These are phyloP conservation scores for Ilyonectria mors-panacis DNA, from an alignment of 2,329 filamentous ascomycete species.

Conservation along the genomic window DNA sequence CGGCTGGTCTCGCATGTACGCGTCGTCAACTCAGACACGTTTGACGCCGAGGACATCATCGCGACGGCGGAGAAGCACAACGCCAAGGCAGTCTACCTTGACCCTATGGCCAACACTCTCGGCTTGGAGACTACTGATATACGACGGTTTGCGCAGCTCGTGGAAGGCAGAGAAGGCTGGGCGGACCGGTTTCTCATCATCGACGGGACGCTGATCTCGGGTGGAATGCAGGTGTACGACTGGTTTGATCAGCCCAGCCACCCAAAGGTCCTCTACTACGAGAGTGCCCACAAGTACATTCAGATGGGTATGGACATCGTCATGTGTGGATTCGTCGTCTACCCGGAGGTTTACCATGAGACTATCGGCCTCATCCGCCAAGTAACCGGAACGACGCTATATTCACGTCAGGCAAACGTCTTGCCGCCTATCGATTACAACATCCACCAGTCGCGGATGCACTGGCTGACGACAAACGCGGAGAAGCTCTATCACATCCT, in stretches of 20 bases:
- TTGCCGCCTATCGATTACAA: constrained; percentile 29
- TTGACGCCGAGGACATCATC: constrained; percentile 33
- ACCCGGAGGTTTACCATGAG: constrained; percentile 24
- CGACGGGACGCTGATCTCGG: constrained; percentile 26
- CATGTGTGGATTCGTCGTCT: constrained; percentile 32
- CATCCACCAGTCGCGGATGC: constrained; percentile 31
- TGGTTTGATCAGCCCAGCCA: constrained; percentile 29
- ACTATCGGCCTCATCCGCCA: constrained; percentile 31
- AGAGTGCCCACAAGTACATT: constrained; percentile 33
- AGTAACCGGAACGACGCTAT: constrained; percentile 30
- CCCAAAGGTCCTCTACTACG: constrained; percentile 30
- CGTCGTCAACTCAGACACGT: constrained; percentile 25
- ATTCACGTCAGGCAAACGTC: constrained; percentile 32
- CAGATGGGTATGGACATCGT: constrained; percentile 34
- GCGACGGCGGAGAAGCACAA: constrained; percentile 29
- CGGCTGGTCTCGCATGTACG: constrained; percentile 26
- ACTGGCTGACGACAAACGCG: constrained; percentile 29
- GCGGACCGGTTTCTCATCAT: constrained; percentile 27
- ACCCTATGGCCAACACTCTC: constrained; percentile 33
- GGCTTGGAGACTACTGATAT: constrained; percentile 29
- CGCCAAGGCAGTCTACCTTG: constrained; percentile 32
- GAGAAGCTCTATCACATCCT: constrained; percentile 29
- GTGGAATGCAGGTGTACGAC: constrained; percentile 29
- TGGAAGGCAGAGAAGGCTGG: constrained; percentile 22
- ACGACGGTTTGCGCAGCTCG: constrained; percentile 25